Evolutionary conservation across 1,139 yeast species (phyloP).

Genomic region (Zygosaccharomyces pseudobailii): DNA sequence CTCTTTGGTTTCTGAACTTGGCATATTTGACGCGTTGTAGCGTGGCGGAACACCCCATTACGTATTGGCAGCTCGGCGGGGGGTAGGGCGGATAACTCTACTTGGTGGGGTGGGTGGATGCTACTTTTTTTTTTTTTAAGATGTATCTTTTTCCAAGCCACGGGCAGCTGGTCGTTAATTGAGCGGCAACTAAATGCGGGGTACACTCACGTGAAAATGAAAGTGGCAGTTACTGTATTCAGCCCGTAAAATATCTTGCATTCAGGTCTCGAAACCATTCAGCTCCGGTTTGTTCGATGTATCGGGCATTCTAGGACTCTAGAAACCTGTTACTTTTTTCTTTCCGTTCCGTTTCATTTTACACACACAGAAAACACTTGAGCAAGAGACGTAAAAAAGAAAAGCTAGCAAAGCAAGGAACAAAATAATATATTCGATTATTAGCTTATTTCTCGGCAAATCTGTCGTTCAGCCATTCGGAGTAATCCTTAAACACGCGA

Average conservation of each 20-base stretch:
- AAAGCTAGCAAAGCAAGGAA: too few species aligned
- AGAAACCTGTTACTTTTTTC: background rate
- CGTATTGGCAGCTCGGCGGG: background rate
- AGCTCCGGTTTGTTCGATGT: too few species aligned
- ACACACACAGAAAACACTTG: background rate
- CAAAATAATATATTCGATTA: too few species aligned
- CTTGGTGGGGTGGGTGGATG: background rate
- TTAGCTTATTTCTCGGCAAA: background rate
- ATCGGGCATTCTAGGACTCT: too few species aligned
- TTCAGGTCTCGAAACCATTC: too few species aligned
- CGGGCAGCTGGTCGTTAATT: background rate
- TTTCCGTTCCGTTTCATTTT: background rate
- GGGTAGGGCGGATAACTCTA: background rate
- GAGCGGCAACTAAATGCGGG: background rate
- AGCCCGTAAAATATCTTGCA: too few species aligned
- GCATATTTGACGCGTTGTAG: background rate
- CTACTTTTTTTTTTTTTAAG: too few species aligned
- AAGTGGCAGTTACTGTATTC: too few species aligned
- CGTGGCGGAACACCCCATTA: background rate
- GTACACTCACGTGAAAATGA: background rate
- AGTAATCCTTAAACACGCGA: constrained; percentile 20
- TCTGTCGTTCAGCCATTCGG: constrained; percentile 21
- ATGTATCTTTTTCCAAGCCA: too few species aligned
- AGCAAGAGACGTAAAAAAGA: background rate
- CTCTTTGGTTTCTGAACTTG: background rate